Percentiles rank a stretch among this genome's conserved stretches.
Evolutionary conservation across 2,329 filamentous ascomycete genomes (phyloP).

Genomic region (Colletotrichum siamense): DNA sequence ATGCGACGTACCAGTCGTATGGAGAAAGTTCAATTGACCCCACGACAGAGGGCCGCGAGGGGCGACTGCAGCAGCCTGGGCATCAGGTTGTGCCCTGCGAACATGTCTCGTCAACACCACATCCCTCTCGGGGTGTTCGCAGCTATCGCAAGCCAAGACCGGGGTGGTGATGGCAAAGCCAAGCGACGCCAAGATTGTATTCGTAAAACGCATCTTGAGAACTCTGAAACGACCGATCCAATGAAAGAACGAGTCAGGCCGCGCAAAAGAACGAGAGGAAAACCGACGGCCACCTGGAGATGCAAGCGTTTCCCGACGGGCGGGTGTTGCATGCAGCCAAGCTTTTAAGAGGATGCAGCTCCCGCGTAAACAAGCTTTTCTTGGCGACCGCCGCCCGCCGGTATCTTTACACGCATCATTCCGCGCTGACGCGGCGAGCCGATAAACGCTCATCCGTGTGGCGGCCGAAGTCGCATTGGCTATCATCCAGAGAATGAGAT

Average conservation of each 20-base stretch:
- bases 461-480: background rate
- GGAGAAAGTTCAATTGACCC: slow-evolving; percentile 68
- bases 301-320: background rate
- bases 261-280: background rate
- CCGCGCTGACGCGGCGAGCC: background rate
- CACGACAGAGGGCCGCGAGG: slow-evolving; percentile 57
- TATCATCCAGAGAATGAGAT: background rate
- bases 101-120: slow-evolving; percentile 34
- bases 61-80: slow-evolving; percentile 45
- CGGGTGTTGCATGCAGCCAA: background rate
- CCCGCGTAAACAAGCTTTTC: background rate
- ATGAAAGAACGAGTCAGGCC: background rate
- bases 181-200: background rate
- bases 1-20: slow-evolving; percentile 1
- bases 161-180: background rate
- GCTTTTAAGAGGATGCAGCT: background rate
- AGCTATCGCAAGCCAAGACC: background rate
- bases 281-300: background rate
- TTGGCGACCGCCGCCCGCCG: background rate
- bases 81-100: slow-evolving; percentile 54
- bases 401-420: background rate
- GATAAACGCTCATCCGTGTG: background rate
- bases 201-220: slow-evolving; percentile 1
- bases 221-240: background rate
- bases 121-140: slow-evolving; percentile 14